phyloP scores from a whole-genome alignment of 1,284 basidiomycete species.

The Heterobasidion occidentale region DNA sequence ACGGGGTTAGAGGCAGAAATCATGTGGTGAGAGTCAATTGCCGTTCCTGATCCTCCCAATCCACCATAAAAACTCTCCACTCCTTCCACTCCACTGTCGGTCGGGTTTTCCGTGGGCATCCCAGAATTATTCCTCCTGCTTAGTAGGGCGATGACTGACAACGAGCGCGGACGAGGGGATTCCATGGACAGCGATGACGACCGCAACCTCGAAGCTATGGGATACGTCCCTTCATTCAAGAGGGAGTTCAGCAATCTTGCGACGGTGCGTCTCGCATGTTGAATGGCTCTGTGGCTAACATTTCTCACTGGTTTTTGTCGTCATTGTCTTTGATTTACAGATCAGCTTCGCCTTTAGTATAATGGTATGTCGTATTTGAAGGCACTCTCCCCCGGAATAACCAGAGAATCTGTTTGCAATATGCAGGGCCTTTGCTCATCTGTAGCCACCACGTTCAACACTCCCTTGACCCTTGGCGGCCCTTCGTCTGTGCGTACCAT shows the following conservation, averaged over 20 bases:
- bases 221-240: constrained; percentile 73
- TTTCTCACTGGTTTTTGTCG: neutral
- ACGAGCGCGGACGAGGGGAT: neutral
- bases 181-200: constrained; percentile 43
- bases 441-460: constrained; percentile 77
- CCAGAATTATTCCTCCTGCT: neutral
- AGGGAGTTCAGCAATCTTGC: constrained; percentile 78
- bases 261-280: constrained; percentile 34
- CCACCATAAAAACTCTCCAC: neutral
- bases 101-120: neutral
- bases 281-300: neutral
- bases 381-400: neutral
- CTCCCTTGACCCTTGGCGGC: constrained; percentile 68
- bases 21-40: neutral
- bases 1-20: neutral
- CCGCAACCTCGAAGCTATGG: constrained; percentile 56
- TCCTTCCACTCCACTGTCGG: neutral
- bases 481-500: constrained; percentile 54
- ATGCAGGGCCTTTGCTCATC: constrained; percentile 67
- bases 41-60: neutral
- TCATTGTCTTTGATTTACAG: constrained; percentile 20
- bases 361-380: constrained; percentile 38
- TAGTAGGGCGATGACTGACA: constrained; percentile 1
- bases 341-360: constrained; percentile 77
- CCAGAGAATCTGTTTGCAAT: neutral